Evolutionary conservation across 257 asterid species (phyloP).

Genomic region (Solanum chaucha): DNA sequence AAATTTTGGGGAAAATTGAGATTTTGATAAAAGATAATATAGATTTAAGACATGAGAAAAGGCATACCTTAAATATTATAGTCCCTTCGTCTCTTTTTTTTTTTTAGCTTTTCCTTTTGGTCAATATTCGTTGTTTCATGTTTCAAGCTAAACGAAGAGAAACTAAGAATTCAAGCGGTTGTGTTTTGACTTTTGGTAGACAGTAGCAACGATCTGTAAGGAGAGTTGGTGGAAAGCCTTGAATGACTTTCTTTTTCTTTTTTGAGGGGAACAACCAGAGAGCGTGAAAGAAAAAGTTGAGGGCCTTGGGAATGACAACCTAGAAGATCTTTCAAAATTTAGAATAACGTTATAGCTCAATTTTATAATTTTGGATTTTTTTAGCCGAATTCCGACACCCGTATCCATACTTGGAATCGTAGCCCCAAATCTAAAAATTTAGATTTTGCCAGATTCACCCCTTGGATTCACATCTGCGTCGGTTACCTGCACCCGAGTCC

Average conservation of each 20-base stretch:
- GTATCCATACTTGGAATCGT: background rate
- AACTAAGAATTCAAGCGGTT: too few species aligned
- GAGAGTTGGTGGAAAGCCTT: too few species aligned
- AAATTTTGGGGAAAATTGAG: background rate
- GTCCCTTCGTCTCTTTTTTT: background rate
- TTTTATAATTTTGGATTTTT: background rate
- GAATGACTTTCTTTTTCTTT: too few species aligned
- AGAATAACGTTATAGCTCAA: background rate
- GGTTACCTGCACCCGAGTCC: background rate
- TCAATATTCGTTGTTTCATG: too few species aligned
- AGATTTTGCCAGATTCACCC: background rate
- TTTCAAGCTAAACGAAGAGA: too few species aligned
- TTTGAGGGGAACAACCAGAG: background rate
- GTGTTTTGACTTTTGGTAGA: too few species aligned
- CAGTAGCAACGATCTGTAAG: too few species aligned
- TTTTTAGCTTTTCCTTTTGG: background rate
- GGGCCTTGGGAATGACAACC: background rate
- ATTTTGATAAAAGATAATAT: background rate
- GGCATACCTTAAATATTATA: background rate
- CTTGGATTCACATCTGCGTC: background rate
- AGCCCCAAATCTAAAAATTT: background rate
- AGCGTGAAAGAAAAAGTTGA: background rate
- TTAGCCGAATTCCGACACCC: background rate
- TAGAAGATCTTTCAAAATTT: background rate
- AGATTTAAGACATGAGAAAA: background rate